Evolutionary conservation across 2,329 filamentous ascomycete genomes (phyloP).

Genomic region (Neofusicoccum sp.): DNA sequence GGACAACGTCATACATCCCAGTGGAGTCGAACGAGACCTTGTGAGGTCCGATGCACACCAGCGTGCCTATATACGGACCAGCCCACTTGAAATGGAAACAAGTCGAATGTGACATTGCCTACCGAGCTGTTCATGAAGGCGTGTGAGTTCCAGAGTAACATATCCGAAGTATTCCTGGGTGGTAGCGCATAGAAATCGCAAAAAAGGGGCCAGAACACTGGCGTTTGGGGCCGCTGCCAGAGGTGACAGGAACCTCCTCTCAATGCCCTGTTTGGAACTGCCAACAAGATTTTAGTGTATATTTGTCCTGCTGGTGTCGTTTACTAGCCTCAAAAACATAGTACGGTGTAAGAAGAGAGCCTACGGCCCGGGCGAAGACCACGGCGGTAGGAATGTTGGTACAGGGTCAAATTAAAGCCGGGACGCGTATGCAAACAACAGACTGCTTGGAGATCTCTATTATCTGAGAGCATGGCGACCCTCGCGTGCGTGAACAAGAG

Average conservation of each 20-base stretch:
- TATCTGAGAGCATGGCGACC: neutral
- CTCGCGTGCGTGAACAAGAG: neutral
- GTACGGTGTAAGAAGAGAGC: neutral
- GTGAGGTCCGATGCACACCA: slow-evolving; percentile 49
- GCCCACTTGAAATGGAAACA: too few relatives aligned
- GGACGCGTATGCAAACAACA: too few relatives aligned
- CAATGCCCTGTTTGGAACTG: neutral
- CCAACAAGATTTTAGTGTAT: neutral
- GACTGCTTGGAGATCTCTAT: neutral
- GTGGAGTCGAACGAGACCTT: slow-evolving; percentile 48
- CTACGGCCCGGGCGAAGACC: too few relatives aligned
- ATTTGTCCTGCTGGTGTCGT: too few relatives aligned
- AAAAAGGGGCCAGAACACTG: neutral
- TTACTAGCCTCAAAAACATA: neutral
- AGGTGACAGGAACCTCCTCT: neutral
- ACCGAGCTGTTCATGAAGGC: slow-evolving; percentile 5
- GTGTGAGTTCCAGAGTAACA: slow-evolving; percentile 1
- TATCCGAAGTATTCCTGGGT: neutral
- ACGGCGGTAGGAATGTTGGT: too few relatives aligned
- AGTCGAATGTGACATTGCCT: too few relatives aligned
- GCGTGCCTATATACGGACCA: slow-evolving; percentile 33
- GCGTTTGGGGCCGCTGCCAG: neutral
- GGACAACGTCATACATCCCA: neutral
- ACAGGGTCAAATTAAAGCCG: too few relatives aligned
- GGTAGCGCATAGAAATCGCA: neutral